Conservation (phyloP, 768 basidiomycete genomes). For the Pisolithus microcarpus region DNA sequence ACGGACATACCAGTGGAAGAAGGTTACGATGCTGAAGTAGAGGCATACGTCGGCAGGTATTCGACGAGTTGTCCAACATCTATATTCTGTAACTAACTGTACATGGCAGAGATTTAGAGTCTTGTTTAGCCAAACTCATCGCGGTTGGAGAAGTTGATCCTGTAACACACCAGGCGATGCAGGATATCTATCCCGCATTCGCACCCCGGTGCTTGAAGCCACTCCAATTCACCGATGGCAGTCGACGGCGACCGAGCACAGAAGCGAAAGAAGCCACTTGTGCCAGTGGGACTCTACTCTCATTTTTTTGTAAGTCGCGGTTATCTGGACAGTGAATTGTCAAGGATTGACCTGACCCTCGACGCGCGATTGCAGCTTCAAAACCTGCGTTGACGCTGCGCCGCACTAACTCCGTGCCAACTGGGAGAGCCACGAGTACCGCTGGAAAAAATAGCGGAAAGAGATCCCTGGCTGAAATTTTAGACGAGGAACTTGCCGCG, state of each 20-base stretch:
- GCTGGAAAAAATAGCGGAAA: slow-evolving; percentile 67
- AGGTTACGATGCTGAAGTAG: slow-evolving; percentile 50
- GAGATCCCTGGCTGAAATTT: slow-evolving; percentile 60
- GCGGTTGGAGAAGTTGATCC: slow-evolving; percentile 70
- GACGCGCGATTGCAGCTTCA: slow-evolving; percentile 23
- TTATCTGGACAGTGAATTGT: slow-evolving; percentile 12
- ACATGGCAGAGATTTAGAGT: slow-evolving; percentile 51
- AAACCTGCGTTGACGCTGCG: slow-evolving; percentile 19
- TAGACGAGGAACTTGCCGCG: slow-evolving; percentile 54
- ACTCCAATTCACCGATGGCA: slow-evolving; percentile 22
- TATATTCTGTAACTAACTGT: slow-evolving; percentile 7
- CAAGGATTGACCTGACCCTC: slow-evolving; percentile 29
- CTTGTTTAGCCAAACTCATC: slow-evolving; percentile 54
- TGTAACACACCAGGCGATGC: slow-evolving; percentile 57
- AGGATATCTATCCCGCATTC: slow-evolving; percentile 70
- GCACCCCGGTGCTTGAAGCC: slow-evolving; percentile 47
- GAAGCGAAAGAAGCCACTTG: slow-evolving; percentile 34
- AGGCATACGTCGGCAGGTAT: slow-evolving; percentile 69
- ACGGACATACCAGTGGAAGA: slow-evolving; percentile 48
- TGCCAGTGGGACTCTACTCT: slow-evolving; percentile 38
- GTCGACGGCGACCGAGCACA: slow-evolving; percentile 15
- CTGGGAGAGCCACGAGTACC: slow-evolving; percentile 14
- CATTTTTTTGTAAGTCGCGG: slow-evolving; percentile 54
- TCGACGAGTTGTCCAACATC: neutral
- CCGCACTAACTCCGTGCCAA: slow-evolving; percentile 25